phyloP scores from a whole-genome alignment of 2,329 filamentous ascomycete genomes.

The Trichothecium roseum region DNA sequence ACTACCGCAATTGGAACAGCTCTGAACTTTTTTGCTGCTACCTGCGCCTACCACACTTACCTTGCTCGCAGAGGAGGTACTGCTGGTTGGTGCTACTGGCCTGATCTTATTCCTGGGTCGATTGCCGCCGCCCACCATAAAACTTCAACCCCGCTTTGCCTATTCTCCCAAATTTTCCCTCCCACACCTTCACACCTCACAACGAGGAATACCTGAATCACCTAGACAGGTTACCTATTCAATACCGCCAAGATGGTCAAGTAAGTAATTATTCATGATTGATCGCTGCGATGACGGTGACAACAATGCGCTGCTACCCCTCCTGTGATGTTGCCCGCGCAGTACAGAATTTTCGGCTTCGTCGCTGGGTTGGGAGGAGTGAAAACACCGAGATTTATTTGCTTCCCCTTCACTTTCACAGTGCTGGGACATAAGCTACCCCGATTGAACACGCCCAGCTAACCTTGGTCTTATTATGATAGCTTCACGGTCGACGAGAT shows the following conservation, averaged over 20 bases:
- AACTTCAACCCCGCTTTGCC: constrained; percentile 35
- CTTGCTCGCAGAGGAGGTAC: too few relatives aligned
- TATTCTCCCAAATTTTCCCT: constrained; percentile 12
- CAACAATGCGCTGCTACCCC: neutral
- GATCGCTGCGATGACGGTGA: neutral
- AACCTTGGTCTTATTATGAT: constrained; percentile 20
- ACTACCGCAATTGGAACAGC: too few relatives aligned
- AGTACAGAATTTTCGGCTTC: neutral
- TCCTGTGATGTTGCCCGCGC: neutral
- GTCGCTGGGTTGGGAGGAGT: neutral
- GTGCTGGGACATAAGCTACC: constrained; percentile 8
- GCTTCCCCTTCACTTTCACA: constrained; percentile 4
- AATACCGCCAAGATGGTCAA: constrained; percentile 99
- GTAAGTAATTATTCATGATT: constrained; percentile 54
- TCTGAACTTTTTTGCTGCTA: too few relatives aligned
- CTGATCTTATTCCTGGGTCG: constrained; percentile 2
- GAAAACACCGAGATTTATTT: neutral
- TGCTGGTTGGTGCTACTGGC: constrained; percentile 1
- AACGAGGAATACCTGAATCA: too few relatives aligned
- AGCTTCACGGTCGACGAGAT: constrained; percentile 99
- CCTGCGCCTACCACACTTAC: too few relatives aligned
- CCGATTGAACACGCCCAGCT: constrained; percentile 3
- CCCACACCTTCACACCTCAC: constrained; percentile 21
- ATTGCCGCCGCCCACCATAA: constrained; percentile 10
- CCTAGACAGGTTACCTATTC: constrained; percentile 32